A percentile compares a stretch with the other conserved stretches of the same genome.
phyloP scores from a whole-genome alignment of 2,329 filamentous ascomycete genomes.

The Arthrobotrys entomopaga region DNA sequence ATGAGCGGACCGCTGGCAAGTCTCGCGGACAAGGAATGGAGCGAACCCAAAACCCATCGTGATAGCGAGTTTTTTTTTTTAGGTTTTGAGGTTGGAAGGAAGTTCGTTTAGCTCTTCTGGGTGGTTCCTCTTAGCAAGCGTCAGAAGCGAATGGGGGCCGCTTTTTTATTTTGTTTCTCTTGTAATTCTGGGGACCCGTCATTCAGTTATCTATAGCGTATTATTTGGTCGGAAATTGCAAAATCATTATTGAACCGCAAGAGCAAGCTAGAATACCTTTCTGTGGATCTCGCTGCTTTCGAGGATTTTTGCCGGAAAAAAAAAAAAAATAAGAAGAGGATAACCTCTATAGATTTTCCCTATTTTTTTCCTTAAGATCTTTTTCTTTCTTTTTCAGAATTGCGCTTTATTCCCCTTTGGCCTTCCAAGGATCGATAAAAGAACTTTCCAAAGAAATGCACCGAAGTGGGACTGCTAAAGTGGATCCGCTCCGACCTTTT shows the following conservation, averaged over 20 bases:
- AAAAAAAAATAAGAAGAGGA: slow-evolving; percentile 7
- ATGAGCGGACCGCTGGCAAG: slow-evolving; percentile 48
- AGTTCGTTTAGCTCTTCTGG: slow-evolving; percentile 31
- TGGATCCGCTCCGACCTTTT: slow-evolving; percentile 33
- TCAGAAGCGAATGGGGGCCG: slow-evolving; percentile 28
- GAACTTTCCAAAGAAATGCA: slow-evolving; percentile 47
- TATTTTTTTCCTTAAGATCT: too few species aligned
- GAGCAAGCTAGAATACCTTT: slow-evolving; percentile 11
- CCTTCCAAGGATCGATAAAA: slow-evolving; percentile 47
- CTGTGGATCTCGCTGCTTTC: background rate
- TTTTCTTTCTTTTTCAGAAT: too few species aligned
- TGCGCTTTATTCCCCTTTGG: slow-evolving; percentile 20
- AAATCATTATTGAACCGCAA: slow-evolving; percentile 53
- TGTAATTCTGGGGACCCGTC: slow-evolving; percentile 10
- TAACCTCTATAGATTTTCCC: too few species aligned
- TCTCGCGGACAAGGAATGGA: slow-evolving; percentile 47
- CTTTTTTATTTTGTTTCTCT: slow-evolving; percentile 26
- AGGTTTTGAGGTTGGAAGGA: too few species aligned
- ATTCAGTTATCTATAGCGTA: slow-evolving; percentile 53
- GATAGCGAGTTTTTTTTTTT: slow-evolving; percentile 20
- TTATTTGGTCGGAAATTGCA: slow-evolving; percentile 54
- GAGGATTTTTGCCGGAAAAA: slow-evolving; percentile 27
- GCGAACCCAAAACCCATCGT: slow-evolving; percentile 49
- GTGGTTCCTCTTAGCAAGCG: background rate
- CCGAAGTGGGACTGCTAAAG: slow-evolving; percentile 47